Evolutionary conservation across 2,329 filamentous ascomycete genomes (phyloP).

Genomic region (Cladorrhinum sp.): DNA sequence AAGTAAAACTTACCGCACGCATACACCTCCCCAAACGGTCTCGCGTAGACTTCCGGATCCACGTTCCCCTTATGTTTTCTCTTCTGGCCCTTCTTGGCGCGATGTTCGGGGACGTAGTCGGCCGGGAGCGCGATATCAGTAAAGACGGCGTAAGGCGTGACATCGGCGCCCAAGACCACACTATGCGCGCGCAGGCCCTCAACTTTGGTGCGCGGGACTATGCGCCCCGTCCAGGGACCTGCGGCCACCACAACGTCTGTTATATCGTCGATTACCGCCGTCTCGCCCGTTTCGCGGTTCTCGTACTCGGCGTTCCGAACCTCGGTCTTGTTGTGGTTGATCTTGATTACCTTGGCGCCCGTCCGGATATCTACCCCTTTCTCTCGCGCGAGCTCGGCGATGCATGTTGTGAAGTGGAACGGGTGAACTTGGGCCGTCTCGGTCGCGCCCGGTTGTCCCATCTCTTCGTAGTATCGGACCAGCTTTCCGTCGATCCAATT

Average conservation of each 20-base stretch:
- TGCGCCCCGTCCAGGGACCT: constrained; percentile 53
- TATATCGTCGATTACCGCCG: constrained; percentile 39
- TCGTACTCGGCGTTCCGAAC: constrained; percentile 60
- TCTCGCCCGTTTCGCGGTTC: constrained; percentile 42
- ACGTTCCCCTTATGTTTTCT: constrained; percentile 60
- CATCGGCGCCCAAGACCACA: constrained; percentile 60
- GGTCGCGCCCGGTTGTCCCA: constrained; percentile 65
- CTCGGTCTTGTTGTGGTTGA: constrained; percentile 51
- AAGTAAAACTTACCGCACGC: constrained; percentile 64
- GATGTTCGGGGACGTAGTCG: constrained; percentile 56
- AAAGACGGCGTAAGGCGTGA: constrained; percentile 77
- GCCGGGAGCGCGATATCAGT: constrained; percentile 75
- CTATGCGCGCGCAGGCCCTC: constrained; percentile 61
- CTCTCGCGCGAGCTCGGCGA: constrained; percentile 71
- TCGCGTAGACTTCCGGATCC: constrained; percentile 89
- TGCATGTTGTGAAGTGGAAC: constrained; percentile 80
- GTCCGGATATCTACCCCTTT: constrained; percentile 65
- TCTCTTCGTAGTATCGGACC: constrained; percentile 70
- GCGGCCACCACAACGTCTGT: constrained; percentile 51
- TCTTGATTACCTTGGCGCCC: constrained; percentile 63
- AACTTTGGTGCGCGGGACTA: constrained; percentile 57
- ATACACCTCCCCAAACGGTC: constrained; percentile 86
- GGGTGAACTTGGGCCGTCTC: constrained; percentile 95
- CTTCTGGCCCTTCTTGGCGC: constrained; percentile 46
- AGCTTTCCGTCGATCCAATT: constrained; percentile 76